phyloP scores from a whole-genome alignment of 495 filamentous ascomycete species.

The Trichoderma asperelloides region DNA sequence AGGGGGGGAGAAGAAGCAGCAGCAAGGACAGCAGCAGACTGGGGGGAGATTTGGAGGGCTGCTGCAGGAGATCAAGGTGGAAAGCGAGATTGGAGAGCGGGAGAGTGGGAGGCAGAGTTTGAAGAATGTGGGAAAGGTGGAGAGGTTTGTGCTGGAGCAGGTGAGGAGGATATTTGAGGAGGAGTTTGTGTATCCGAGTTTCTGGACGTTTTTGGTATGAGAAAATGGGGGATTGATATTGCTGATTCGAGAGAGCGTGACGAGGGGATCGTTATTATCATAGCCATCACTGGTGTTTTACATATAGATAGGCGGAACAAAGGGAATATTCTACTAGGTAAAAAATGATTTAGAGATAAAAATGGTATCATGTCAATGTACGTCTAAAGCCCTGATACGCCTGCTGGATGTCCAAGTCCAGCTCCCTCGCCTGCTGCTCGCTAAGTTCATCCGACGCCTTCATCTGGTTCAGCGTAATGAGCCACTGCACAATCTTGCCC shows the following conservation, averaged over 20 bases:
- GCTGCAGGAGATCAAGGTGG: conserved; percentile 85
- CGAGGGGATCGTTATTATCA: not conserved
- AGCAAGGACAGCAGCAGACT: conserved; percentile 8
- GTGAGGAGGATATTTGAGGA: conserved; percentile 96
- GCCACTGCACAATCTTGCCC: conserved; percentile 96
- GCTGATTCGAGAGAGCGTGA: not conserved
- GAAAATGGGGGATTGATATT: not conserved
- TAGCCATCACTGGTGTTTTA: not conserved
- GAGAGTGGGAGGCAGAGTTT: conserved; percentile 86
- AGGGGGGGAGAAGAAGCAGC: conserved; percentile 11
- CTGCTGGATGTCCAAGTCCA: conserved; percentile 80
- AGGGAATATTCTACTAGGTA: conserved; percentile 4
- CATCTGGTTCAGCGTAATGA: conserved; percentile 97
- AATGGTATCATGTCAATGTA: conserved; percentile 24
- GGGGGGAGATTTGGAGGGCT: conserved; percentile 57
- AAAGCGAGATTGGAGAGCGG: conserved; percentile 91
- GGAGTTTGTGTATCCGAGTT: conserved; percentile 95
- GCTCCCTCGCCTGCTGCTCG: conserved; percentile 78
- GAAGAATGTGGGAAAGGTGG: conserved; percentile 97
- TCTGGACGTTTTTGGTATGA: conserved; percentile 92
- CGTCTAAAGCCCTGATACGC: conserved; percentile 87
- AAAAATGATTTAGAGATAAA: not conserved
- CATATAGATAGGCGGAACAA: not conserved
- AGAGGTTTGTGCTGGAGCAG: conserved; percentile 93
- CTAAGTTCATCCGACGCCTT: conserved; percentile 82